These are phyloP conservation scores for Phytophthora litchii DNA, from an alignment of 352 stramenopile species.

Conservation along the genomic window DNA sequence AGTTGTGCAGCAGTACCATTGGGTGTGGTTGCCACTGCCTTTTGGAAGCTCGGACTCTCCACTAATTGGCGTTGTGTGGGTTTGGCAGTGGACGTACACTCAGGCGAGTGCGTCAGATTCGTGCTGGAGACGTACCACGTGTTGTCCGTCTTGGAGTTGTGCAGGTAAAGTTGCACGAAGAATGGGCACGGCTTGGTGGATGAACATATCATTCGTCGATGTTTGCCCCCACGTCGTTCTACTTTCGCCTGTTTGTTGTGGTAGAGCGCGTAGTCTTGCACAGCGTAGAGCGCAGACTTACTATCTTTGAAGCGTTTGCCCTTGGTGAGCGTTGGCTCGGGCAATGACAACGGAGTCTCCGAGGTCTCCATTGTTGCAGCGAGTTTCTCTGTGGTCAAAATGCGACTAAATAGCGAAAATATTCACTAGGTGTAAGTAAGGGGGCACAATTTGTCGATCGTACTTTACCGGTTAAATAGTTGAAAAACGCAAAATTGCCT, in stretches of 20 bases:
- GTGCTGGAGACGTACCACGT: constrained; percentile 71
- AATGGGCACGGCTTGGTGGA: constrained; percentile 51
- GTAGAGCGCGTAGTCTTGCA: constrained; percentile 69
- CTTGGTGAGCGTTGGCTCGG: constrained; percentile 35
- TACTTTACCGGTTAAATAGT: neutral
- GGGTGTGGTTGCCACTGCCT: constrained; percentile 36
- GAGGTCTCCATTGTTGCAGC: constrained; percentile 4
- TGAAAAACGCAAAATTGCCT: too few relatives aligned
- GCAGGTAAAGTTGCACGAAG: constrained; percentile 72
- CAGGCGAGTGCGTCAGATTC: constrained; percentile 42
- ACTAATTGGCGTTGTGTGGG: constrained; percentile 65
- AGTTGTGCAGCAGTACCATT: constrained; percentile 46
- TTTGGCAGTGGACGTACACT: constrained; percentile 55
- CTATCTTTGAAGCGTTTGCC: constrained; percentile 58
- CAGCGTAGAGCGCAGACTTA: constrained; percentile 53
- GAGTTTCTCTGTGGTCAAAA: constrained; percentile 7
- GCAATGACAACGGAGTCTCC: neutral
- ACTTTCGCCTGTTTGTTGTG: constrained; percentile 66
- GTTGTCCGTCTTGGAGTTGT: constrained; percentile 56
- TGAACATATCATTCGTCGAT: constrained; percentile 59
- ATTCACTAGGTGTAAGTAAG: neutral
- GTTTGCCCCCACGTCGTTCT: constrained; percentile 58
- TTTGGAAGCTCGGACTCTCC: constrained; percentile 46
- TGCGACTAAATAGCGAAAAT: constrained; percentile 4
- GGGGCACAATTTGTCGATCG: constrained; percentile 16